A percentile compares a stretch with the other conserved stretches of the same genome.
Conservation (phyloP, 352 stramenopile genomes). For the Globisporangium ultimum region DNA sequence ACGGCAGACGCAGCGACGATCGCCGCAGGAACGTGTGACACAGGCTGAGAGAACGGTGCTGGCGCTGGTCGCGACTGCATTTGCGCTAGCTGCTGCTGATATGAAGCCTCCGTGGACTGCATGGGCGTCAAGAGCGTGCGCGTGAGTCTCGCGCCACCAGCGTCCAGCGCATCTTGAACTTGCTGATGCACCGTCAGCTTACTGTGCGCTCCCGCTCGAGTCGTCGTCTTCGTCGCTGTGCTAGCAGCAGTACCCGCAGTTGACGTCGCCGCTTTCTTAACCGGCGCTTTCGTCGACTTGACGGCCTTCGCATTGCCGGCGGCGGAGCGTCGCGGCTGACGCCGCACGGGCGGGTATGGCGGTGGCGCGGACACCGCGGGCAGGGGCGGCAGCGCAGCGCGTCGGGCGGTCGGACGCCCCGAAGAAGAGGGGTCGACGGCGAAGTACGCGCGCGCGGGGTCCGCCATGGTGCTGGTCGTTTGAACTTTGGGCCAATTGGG, state of each 20-base stretch:
- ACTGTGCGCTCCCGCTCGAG: background rate
- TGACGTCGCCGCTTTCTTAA: background rate
- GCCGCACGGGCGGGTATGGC: background rate
- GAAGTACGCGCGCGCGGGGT: constrained; percentile 17
- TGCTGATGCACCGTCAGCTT: constrained; percentile 2
- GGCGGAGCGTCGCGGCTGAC: background rate
- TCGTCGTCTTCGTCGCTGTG: background rate
- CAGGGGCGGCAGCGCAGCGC: background rate
- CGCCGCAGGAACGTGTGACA: background rate
- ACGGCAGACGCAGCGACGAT: constrained; percentile 5
- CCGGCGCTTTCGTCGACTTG: background rate
- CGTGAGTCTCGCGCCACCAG: constrained; percentile 2
- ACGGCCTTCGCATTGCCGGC: background rate
- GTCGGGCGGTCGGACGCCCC: background rate
- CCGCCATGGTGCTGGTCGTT: constrained; percentile 1
- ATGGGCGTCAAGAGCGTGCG: constrained; percentile 3
- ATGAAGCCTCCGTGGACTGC: no score
- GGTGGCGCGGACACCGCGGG: background rate
- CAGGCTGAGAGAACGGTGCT: background rate
- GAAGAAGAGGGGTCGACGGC: constrained; percentile 1
- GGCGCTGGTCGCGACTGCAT: background rate
- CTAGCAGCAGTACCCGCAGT: background rate
- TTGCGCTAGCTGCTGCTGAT: background rate
- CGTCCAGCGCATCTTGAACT: constrained; percentile 2
- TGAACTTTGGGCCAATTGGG: background rate